phyloP scores from a whole-genome alignment of 345 rosid species.

The Bruguiera sexangula region DNA sequence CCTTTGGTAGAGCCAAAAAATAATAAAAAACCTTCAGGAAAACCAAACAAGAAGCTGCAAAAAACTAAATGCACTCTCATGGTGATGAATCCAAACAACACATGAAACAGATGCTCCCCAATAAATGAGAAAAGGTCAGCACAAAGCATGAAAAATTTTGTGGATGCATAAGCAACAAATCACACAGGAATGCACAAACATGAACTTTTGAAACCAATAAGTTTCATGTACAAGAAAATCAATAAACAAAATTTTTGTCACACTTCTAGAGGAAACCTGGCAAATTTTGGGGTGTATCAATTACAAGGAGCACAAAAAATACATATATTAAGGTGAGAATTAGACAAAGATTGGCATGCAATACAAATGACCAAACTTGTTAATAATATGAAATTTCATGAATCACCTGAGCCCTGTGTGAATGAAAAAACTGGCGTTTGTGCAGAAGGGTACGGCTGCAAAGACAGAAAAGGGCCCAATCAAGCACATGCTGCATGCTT shows the following conservation, averaged over 20 bases:
- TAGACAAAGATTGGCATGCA: background rate
- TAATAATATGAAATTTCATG: background rate
- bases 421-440: conserved; percentile 92
- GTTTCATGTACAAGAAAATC: background rate
- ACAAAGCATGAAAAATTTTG: too few species aligned
- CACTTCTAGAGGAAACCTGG: background rate
- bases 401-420: conserved; percentile 97
- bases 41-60: too few species aligned
- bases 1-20: too few species aligned
- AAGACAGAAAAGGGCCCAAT: conserved; percentile 15
- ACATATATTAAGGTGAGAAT: background rate
- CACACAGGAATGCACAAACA: background rate
- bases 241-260: background rate
- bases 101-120: too few species aligned
- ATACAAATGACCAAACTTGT: background rate
- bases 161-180: background rate
- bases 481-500: conserved; percentile 14
- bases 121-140: too few species aligned
- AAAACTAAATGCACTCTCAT: too few species aligned
- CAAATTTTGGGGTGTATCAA: conserved; percentile 1
- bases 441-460: conserved; percentile 79
- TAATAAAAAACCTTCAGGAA: too few species aligned
- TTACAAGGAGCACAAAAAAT: background rate
- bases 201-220: background rate
- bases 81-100: too few species aligned